phyloP scores from a whole-genome alignment of 1,284 basidiomycete genomes.

The Athelia sp. region DNA sequence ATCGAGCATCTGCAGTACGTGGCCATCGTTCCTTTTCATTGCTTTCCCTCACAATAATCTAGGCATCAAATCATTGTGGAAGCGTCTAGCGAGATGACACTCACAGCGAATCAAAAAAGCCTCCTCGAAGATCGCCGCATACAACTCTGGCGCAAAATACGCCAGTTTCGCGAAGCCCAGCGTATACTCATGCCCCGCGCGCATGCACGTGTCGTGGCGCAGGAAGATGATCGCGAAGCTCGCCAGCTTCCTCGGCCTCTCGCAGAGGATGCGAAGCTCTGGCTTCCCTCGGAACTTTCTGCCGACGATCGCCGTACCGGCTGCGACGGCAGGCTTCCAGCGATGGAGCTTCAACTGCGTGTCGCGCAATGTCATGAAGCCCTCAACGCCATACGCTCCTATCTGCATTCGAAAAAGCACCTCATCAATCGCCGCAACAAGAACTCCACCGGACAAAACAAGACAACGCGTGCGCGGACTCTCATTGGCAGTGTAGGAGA shows the following conservation, averaged over 20 bases:
- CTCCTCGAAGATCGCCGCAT: conserved; percentile 2
- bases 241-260: not conserved
- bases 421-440: conserved; percentile 8
- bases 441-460: conserved; percentile 9
- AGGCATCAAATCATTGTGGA: not conserved
- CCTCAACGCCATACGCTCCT: conserved; percentile 2
- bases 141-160: conserved; percentile 3
- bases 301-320: not conserved
- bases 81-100: not conserved
- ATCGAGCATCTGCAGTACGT: conserved; percentile 14
- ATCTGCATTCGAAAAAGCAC: conserved; percentile 7
- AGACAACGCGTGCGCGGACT: conserved; percentile 1
- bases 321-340: conserved; percentile 1
- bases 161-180: conserved; percentile 6
- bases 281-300: conserved; percentile 6
- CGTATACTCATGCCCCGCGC: conserved; percentile 7
- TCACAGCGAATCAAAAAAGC: not conserved
- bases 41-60: not conserved
- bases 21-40: not conserved
- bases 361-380: conserved; percentile 5
- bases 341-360: conserved; percentile 7
- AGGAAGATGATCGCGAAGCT: not conserved
- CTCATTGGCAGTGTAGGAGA: not conserved
- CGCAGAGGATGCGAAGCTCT: conserved; percentile 8
- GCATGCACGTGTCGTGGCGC: not conserved